These are phyloP conservation scores for Neurospora sp. DNA, from an alignment of 495 filamentous ascomycete genomes.

Conservation along the genomic window DNA sequence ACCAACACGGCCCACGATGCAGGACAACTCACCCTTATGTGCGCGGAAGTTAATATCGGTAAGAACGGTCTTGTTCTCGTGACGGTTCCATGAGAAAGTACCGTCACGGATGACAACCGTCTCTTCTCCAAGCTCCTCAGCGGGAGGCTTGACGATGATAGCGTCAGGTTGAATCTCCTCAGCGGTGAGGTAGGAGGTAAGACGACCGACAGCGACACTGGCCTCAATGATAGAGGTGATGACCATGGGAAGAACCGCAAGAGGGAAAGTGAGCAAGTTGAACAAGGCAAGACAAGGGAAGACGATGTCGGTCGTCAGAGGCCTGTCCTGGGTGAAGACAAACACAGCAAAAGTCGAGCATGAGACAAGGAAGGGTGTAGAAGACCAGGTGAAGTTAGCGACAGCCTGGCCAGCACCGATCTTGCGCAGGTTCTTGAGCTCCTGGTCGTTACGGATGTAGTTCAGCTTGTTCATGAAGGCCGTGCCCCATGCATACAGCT, in stretches of 20 bases:
- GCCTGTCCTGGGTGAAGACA: conserved; percentile 67
- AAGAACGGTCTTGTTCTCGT: conserved; percentile 44
- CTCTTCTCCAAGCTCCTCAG: conserved; percentile 69
- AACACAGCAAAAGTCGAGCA: conserved; percentile 95
- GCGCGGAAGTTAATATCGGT: conserved; percentile 76
- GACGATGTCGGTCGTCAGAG: conserved; percentile 87
- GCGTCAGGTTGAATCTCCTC: conserved; percentile 88
- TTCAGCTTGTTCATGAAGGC: conserved; percentile 97
- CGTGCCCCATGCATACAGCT: conserved; percentile 94
- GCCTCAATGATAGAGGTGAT: conserved; percentile 95
- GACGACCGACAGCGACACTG: conserved; percentile 76
- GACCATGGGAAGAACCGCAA: conserved; percentile 92
- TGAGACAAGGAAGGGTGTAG: conserved; percentile 96
- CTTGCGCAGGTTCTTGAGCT: conserved; percentile 88
- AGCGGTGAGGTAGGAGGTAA: conserved; percentile 76
- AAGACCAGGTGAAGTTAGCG: conserved; percentile 98
- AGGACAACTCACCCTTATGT: conserved; percentile 82
- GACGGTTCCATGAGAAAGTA: conserved; percentile 89
- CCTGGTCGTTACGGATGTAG: conserved; percentile 87
- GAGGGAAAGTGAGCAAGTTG: conserved; percentile 89
- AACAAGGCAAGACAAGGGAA: conserved; percentile 87
- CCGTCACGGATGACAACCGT: conserved; percentile 72
- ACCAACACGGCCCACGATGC: conserved; percentile 91
- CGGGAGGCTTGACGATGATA: conserved; percentile 55
- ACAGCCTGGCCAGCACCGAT: conserved; percentile 90